Evolutionary conservation across 148 eudicot genomes (phyloP), one percentile per base, ranked within the genome.

Genomic region (Arctostaphylos glauca): DNA sequence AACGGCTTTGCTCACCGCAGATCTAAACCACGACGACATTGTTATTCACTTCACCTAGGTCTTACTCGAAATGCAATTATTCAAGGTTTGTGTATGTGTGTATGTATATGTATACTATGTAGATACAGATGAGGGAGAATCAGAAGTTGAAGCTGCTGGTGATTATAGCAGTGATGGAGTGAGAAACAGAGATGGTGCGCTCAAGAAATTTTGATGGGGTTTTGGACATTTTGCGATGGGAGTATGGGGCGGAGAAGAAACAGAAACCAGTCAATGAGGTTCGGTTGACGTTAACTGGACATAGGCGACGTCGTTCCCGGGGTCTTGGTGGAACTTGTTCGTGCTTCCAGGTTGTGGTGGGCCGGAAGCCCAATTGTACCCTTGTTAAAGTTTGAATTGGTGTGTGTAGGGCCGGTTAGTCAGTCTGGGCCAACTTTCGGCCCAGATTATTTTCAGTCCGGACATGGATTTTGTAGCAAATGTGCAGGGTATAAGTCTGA

Each of bases 11-110:
- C 83, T 94, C 83, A 95, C 90, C 82, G 96, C 98, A 72, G 92
- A 90, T 81, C 92, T 84, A 55, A 92, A 70, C 98, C 98, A 95
- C 87, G 98, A 92, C 89, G 96, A 88, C 98, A 93, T 95, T 89
- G 56, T 41, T 15, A 53, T 41, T 66, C 12, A 31, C 71, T 75
- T 52, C 10, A 21, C 58, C 14, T 75, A 23, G 78, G 58, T 58
- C 59, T 75, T 50, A 52, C 50, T 50, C 19, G 38, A 5, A 23
- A 52, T 50, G 38, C 78, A 76, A 13, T 52, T 18, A n/a, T 2
- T n/a, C 76, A 48, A 46, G 10, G 38, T 13, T 10, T 48, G 23
- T 44, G 25, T 74, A 6, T 23, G 5, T 46, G 19, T 2, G 58
- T 48, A 15, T 74, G 21, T 46, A 0, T 1, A 7, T 73, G 12